Evolutionary conservation across 2,329 filamentous ascomycete species (phyloP).

Genomic region (Diaporthe citrichinensis): DNA sequence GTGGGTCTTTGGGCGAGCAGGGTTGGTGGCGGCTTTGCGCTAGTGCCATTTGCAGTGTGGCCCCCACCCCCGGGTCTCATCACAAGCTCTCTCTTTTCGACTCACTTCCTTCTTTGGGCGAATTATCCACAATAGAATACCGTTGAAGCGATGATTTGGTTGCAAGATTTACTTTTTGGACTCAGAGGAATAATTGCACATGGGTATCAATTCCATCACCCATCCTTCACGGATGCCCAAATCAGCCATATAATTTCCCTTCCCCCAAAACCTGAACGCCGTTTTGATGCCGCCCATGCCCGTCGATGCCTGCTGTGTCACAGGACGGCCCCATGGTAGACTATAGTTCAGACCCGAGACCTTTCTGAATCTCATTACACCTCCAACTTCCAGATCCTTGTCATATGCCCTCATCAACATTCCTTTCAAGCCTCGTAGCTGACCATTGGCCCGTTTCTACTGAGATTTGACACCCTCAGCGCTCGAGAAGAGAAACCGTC

Average conservation of each 20-base stretch:
- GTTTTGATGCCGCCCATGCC: background rate
- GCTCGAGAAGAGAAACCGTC: conserved; percentile 38
- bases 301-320: background rate
- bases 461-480: background rate
- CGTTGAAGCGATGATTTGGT: background rate
- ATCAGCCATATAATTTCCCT: background rate
- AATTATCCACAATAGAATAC: background rate
- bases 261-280: background rate
- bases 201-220: conserved; percentile 4
- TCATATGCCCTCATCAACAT: background rate
- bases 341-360: background rate
- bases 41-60: background rate
- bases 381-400: no score
- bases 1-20: conserved; percentile 8
- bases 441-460: no score
- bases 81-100: background rate
- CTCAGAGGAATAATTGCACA: background rate
- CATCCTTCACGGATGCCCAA: background rate
- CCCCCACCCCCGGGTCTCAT: background rate
- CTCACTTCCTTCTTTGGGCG: background rate
- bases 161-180: background rate
- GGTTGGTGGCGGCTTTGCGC: conserved; percentile 2
- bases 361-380: background rate
- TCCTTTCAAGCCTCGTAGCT: background rate
- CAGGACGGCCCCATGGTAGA: background rate